These are phyloP conservation scores for Mucor indicus DNA, from an alignment of 371 early-diverging fungal species.

Conservation along the genomic window DNA sequence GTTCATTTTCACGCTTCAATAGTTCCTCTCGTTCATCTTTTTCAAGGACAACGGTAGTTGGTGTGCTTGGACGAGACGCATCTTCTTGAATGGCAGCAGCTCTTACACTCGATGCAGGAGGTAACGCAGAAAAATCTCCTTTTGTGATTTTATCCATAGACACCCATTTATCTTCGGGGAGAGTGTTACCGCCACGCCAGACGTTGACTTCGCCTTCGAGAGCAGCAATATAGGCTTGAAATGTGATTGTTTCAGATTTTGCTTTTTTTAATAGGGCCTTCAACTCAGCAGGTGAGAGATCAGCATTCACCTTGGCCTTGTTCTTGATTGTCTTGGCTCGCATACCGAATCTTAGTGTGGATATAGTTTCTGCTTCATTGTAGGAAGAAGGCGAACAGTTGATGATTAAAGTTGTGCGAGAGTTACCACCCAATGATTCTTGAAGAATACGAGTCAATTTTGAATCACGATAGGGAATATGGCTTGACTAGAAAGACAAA, in stretches of 20 bases:
- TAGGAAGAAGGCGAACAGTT: constrained; percentile 95
- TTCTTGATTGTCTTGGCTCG: constrained; percentile 98
- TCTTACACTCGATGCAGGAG: constrained; percentile 53
- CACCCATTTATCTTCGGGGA: constrained; percentile 74
- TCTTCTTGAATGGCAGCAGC: constrained; percentile 28
- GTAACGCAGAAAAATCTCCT: constrained; percentile 42
- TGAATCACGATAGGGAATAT: constrained; percentile 98
- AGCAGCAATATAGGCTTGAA: constrained; percentile 77
- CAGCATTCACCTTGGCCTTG: constrained; percentile 97
- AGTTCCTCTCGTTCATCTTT: constrained; percentile 94
- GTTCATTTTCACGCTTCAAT: constrained; percentile 90
- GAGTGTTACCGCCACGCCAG: constrained; percentile 85
- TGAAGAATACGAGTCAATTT: constrained; percentile 98
- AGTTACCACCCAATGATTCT: constrained; percentile 98
- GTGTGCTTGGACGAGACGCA: constrained; percentile 73
- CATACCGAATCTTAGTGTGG: constrained; percentile 96
- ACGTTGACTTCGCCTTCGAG: constrained; percentile 84
- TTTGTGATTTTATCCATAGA: constrained; percentile 65
- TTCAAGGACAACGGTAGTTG: constrained; percentile 69
- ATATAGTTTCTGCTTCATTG: constrained; percentile 94
- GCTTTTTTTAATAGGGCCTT: constrained; percentile 88
- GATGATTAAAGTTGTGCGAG: constrained; percentile 95
- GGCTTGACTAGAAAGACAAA: constrained; percentile 71
- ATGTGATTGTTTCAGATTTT: constrained; percentile 74
- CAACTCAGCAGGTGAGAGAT: constrained; percentile 89